Conservation (phyloP, 2,329 filamentous ascomycete species). For the Drechslerella dactyloides region DNA sequence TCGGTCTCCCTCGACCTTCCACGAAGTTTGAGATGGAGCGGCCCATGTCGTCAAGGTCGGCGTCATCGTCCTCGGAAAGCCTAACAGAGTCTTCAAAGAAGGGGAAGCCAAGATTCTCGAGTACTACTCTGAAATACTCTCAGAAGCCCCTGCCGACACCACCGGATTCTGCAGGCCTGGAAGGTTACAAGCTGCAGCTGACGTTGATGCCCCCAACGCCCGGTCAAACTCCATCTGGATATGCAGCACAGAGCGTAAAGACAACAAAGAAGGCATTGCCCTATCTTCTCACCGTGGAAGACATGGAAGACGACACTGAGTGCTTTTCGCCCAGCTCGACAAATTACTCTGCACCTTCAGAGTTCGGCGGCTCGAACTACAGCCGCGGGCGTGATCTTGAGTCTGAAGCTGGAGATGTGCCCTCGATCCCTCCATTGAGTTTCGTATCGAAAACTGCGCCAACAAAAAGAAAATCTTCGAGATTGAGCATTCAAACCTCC, state of each 20-base stretch:
- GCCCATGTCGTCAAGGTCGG: conserved; percentile 10
- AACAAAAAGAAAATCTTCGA: conserved; percentile 37
- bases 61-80: conserved; percentile 44
- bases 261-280: conserved; percentile 36
- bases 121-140: conserved; percentile 46
- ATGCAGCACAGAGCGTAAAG: conserved; percentile 19
- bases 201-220: conserved; percentile 50
- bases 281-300: conserved; percentile 48
- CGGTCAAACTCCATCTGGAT: conserved; percentile 33
- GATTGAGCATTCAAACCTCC: conserved; percentile 46
- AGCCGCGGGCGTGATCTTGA: conserved; percentile 25
- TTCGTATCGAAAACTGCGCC: conserved; percentile 35
- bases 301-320: conserved; percentile 43
- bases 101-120: conserved; percentile 45
- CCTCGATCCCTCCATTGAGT: conserved; percentile 38
- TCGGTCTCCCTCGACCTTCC: conserved; percentile 40
- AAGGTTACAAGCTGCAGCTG: conserved; percentile 46
- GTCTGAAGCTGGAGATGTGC: conserved; percentile 30
- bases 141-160: conserved; percentile 50
- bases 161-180: conserved; percentile 47
- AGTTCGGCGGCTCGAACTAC: conserved; percentile 40
- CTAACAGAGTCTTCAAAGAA: conserved; percentile 19
- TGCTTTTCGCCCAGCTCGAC: conserved; percentile 49
- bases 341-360: conserved; percentile 48
- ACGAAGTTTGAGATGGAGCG: conserved; percentile 50